A percentile compares a stretch with the other conserved stretches of the same genome.
Conservation (phyloP, 345 rosid genomes). For the Eucalyptus guilfoylei region DNA sequence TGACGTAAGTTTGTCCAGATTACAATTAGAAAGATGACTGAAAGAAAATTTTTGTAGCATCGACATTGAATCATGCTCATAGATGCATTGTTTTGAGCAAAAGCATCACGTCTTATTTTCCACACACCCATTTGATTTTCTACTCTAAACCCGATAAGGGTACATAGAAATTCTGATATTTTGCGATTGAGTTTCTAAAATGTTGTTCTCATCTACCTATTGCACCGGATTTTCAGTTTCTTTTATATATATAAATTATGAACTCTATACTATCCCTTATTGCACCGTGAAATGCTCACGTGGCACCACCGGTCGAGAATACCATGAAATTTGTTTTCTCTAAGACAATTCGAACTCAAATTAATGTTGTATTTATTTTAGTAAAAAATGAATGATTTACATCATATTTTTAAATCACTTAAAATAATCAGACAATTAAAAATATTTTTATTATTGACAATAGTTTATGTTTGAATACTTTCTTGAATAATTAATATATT, state of each 20-base stretch:
- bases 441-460: accelerated
- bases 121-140: too few species aligned
- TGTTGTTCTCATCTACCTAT: neutral
- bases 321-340: neutral
- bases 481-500: too few species aligned
- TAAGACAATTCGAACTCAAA: accelerated
- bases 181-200: neutral
- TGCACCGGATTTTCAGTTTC: accelerated
- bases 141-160: too few species aligned
- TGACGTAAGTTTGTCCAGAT: neutral
- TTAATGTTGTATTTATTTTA: too few species aligned
- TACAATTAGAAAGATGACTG: neutral
- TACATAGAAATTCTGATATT: neutral
- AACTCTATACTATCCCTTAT: neutral
- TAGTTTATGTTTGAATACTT: accelerated
- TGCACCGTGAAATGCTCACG: neutral
- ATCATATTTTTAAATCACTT: too few species aligned
- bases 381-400: too few species aligned
- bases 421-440: too few species aligned
- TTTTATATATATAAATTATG: neutral
- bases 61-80: neutral
- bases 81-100: neutral
- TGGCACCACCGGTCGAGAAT: neutral
- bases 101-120: neutral
- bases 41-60: neutral